These are phyloP conservation scores for Fusarium pininemorale DNA, from an alignment of 2,329 filamentous ascomycete genomes.

Conservation along the genomic window DNA sequence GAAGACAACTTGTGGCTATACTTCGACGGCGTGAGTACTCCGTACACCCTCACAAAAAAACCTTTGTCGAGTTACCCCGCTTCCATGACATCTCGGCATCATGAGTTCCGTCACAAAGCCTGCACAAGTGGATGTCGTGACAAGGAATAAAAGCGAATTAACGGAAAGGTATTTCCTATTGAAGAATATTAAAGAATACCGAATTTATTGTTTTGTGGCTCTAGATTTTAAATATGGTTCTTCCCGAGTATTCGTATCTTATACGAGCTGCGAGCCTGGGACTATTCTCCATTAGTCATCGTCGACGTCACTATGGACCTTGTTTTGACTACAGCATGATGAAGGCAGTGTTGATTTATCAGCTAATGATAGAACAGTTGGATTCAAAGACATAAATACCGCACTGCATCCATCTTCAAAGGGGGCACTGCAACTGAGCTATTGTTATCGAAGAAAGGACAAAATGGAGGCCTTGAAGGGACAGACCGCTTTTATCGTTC, in stretches of 20 bases:
- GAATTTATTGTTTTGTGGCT: rapidly evolving
- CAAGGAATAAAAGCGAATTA: rapidly evolving
- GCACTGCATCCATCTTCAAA: too few species aligned
- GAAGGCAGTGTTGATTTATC: background rate
- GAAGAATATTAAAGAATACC: background rate
- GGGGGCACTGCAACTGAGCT: too few species aligned
- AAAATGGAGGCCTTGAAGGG: background rate
- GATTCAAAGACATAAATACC: background rate
- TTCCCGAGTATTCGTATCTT: background rate
- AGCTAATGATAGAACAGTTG: rapidly evolving
- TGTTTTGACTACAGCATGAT: background rate
- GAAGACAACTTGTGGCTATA: background rate
- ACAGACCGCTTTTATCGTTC: background rate
- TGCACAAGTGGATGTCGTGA: rapidly evolving
- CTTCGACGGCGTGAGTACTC: rapidly evolving
- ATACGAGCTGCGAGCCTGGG: background rate
- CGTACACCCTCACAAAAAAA: rapidly evolving
- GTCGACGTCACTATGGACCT: background rate
- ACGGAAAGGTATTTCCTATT: rapidly evolving
- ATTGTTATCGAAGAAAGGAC: rapidly evolving
- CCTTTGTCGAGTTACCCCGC: background rate
- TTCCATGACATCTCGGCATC: background rate
- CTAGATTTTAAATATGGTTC: background rate
- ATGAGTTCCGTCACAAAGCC: background rate
- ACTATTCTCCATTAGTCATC: background rate